Percentiles rank a stretch among this genome's conserved stretches.
Conservation (phyloP, 169 alveolate genomes). For the Perkinsus olseni region DNA sequence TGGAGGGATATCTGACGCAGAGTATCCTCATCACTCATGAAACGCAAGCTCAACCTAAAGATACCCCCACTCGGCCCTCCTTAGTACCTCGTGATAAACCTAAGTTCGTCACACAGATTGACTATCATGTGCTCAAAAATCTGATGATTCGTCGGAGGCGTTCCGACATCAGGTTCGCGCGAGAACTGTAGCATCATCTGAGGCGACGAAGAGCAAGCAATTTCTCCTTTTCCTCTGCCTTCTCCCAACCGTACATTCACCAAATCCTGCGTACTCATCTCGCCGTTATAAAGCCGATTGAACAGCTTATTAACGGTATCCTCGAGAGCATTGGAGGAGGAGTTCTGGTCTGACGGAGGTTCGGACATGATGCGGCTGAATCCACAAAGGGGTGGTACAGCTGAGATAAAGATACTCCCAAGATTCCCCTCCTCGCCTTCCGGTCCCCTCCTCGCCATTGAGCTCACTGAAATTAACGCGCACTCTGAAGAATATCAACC, state of each 20-base stretch:
- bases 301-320: not conserved
- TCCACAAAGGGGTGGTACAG: not conserved
- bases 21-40: not conserved
- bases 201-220: not conserved
- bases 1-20: not conserved
- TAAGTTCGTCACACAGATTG: not conserved
- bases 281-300: not conserved
- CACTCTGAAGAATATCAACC: not conserved
- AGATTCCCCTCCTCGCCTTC: no score
- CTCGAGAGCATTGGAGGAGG: not conserved
- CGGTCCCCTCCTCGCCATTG: no score
- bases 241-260: not conserved
- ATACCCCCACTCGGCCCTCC: no score
- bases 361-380: not conserved
- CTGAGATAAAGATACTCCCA: no score
- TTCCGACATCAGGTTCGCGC: not conserved
- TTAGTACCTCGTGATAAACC: not conserved
- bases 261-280: not conserved
- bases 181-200: not conserved
- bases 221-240: not conserved
- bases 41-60: not conserved
- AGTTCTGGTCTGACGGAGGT: not conserved
- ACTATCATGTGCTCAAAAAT: not conserved
- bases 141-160: not conserved
- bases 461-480: no score